A percentile compares a stretch with the other conserved stretches of the same genome.
These are phyloP conservation scores for Acorus calamus DNA, from an alignment of 106 monocot genomes.

Conservation along the genomic window DNA sequence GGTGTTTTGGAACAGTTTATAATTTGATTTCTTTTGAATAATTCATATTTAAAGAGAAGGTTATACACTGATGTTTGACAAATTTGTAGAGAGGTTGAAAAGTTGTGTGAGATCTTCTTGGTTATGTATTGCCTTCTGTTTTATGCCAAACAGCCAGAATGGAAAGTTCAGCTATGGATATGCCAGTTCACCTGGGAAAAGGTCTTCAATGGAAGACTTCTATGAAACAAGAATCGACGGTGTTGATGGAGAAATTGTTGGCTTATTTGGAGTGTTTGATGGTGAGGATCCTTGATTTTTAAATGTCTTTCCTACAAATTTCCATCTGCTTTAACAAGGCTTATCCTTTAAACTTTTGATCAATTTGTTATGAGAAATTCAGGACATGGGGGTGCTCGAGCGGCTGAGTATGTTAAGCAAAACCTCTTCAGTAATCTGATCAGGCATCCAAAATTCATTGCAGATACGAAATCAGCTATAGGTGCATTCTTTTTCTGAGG, in stretches of 20 bases:
- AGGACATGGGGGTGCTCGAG: conserved; percentile 71
- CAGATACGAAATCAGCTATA: conserved; percentile 66
- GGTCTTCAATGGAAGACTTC: conserved; percentile 50
- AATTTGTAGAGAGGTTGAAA: too few species aligned
- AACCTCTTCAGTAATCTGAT: conserved; percentile 71
- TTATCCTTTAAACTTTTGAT: background rate
- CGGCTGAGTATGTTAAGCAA: conserved; percentile 63
- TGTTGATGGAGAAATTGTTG: conserved; percentile 39
- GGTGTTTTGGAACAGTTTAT: too few species aligned
- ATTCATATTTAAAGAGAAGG: too few species aligned
- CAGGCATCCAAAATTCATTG: conserved; percentile 54
- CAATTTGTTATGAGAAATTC: background rate
- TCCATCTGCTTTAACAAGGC: too few species aligned
- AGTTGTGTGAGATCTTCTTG: too few species aligned
- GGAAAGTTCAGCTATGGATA: conserved; percentile 50
- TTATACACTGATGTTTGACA: too few species aligned
- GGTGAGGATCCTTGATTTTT: conserved; percentile 9
- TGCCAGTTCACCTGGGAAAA: conserved; percentile 38
- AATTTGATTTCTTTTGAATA: too few species aligned
- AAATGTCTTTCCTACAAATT: background rate
- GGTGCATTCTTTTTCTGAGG: conserved; percentile 11
- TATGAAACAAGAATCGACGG: conserved; percentile 42
- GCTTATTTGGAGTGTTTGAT: conserved; percentile 43
- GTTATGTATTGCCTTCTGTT: background rate
- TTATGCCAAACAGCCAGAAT: conserved; percentile 21